phyloP scores from a whole-genome alignment of 208 protist genomes.

The Jaenimonas drosophilae region DNA sequence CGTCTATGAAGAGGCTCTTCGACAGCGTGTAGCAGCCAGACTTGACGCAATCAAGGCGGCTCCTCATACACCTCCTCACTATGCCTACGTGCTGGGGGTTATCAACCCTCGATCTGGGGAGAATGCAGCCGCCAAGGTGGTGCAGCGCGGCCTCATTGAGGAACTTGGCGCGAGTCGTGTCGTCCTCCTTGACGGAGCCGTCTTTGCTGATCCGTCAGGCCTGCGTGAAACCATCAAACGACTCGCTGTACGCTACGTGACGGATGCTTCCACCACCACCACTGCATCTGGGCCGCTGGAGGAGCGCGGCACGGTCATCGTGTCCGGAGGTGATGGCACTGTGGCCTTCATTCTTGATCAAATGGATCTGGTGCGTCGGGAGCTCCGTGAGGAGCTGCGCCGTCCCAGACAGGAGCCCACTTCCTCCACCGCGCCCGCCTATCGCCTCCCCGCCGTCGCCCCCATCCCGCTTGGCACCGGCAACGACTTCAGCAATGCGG shows the following conservation, averaged over 20 bases:
- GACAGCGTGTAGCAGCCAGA: no score
- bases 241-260: slow-evolving; percentile 32
- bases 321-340: slow-evolving; percentile 77
- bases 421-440: background rate
- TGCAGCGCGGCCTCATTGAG: slow-evolving; percentile 22
- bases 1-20: no score
- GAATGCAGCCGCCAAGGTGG: slow-evolving; percentile 9
- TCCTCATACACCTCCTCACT: no score
- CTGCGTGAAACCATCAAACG: slow-evolving; percentile 44
- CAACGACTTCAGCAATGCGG: slow-evolving; percentile 75
- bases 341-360: slow-evolving; percentile 73
- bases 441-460: slow-evolving; percentile 50
- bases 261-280: background rate
- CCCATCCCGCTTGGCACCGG: slow-evolving; percentile 72
- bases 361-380: slow-evolving; percentile 33
- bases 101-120: slow-evolving; percentile 71
- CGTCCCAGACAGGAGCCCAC: background rate
- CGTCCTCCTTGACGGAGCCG: slow-evolving; percentile 19
- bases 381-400: slow-evolving; percentile 25
- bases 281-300: slow-evolving; percentile 1
- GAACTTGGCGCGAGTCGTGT: slow-evolving; percentile 47
- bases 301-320: slow-evolving; percentile 65
- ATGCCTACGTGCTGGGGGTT: slow-evolving; percentile 52
- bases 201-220: slow-evolving; percentile 37
- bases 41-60: no score